phyloP scores from a whole-genome alignment of 768 basidiomycete species.

The Termitomyces sp. region DNA sequence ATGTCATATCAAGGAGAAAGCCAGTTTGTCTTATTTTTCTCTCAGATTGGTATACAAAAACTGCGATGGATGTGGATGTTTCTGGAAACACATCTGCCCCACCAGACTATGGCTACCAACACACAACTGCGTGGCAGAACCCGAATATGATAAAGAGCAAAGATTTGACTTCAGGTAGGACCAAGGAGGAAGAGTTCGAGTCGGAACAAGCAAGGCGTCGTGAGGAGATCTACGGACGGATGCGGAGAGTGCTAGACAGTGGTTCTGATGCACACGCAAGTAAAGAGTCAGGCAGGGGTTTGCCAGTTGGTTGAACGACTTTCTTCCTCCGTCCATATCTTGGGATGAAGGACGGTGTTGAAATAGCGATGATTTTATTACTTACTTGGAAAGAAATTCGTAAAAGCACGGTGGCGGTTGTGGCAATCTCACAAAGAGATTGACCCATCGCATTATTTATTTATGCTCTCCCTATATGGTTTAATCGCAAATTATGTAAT shows the following conservation, averaged over 20 bases:
- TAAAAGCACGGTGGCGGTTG: too few species aligned
- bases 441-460: too few species aligned
- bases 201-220: background rate
- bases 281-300: background rate
- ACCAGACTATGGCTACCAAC: background rate
- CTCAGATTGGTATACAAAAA: slow-evolving; percentile 1
- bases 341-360: background rate
- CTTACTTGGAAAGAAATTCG: too few species aligned
- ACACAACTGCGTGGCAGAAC: background rate
- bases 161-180: background rate
- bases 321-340: background rate
- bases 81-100: background rate
- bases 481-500: background rate
- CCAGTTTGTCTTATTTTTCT: background rate
- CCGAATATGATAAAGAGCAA: background rate
- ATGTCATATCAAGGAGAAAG: background rate
- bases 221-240: background rate
- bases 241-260: background rate
- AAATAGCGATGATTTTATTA: too few species aligned
- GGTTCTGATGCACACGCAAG: too few species aligned
- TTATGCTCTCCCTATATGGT: background rate
- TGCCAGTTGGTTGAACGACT: background rate
- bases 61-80: slow-evolving; percentile 2
- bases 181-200: background rate
- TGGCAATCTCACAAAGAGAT: too few species aligned